Percentiles rank a stretch among this genome's conserved stretches.
Conservation (phyloP, 108 stramenopile species). For the Nitzschia inconspicua region DNA sequence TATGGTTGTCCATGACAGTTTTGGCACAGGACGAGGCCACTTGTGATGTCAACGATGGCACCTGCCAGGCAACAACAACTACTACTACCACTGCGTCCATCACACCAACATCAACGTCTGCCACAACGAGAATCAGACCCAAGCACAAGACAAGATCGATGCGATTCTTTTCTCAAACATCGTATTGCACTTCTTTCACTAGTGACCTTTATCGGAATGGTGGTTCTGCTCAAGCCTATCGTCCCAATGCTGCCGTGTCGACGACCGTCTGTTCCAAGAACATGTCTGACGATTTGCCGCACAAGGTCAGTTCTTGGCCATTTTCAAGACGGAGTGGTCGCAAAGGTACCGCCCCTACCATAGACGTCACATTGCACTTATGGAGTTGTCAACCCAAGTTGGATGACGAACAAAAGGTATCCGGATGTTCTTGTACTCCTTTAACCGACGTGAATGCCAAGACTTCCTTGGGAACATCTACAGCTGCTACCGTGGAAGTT, state of each 20-base stretch:
- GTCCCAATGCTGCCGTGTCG: conserved; percentile 47
- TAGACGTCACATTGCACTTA: conserved; percentile 23
- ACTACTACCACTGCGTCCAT: too few relatives aligned
- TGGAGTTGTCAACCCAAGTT: neutral
- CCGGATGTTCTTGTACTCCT: conserved; percentile 23
- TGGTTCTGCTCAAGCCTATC: conserved; percentile 67
- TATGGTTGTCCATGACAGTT: too few relatives aligned
- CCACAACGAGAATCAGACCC: too few relatives aligned
- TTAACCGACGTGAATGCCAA: neutral
- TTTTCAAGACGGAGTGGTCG: conserved; percentile 24
- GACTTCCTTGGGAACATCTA: neutral
- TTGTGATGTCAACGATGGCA: neutral
- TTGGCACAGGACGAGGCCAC: too few relatives aligned
- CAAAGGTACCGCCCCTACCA: conserved; percentile 20
- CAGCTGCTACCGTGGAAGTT: conserved; percentile 30
- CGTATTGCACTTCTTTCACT: too few relatives aligned
- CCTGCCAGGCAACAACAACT: too few relatives aligned
- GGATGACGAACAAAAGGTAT: neutral
- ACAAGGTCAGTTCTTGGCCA: conserved; percentile 43
- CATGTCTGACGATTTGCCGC: neutral
- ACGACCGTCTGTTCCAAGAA: conserved; percentile 8
- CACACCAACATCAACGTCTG: too few relatives aligned
- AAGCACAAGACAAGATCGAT: too few relatives aligned
- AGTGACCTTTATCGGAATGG: conserved; percentile 19
- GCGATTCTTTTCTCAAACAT: too few relatives aligned